Evolutionary conservation across 345 rosid species (phyloP).

Genomic region (Eucalyptus victrix): DNA sequence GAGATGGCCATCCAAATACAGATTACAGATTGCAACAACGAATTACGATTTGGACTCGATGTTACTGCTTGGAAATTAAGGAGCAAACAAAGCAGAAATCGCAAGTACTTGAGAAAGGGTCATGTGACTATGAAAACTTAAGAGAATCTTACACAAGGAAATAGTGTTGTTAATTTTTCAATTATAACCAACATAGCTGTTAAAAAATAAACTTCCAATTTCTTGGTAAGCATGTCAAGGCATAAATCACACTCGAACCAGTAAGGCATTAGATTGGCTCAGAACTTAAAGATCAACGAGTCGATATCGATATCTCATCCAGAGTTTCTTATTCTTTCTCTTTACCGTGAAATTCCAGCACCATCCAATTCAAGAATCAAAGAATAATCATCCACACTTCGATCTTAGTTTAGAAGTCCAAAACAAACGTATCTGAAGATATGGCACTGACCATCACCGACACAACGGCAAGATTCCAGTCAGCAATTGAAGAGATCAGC

Average conservation of each 20-base stretch:
- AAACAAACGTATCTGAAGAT: no score
- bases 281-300: neutral
- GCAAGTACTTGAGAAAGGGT: neutral
- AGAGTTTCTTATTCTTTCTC: neutral
- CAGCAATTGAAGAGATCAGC: no score
- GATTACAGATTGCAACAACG: no score
- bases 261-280: neutral
- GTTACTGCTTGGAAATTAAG: neutral
- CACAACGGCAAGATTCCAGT: no score
- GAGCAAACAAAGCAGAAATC: neutral
- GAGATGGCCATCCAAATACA: no score
- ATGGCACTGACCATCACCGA: no score
- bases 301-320: neutral
- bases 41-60: neutral
- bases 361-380: no score
- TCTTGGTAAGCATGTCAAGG: neutral
- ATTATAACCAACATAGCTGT: no score
- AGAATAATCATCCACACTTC: no score
- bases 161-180: no score
- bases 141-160: neutral
- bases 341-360: neutral
- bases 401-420: no score
- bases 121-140: neutral
- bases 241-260: neutral
- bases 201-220: neutral